phyloP scores from a whole-genome alignment of 1,284 basidiomycete genomes.

The Lignosus rhinocerotis region DNA sequence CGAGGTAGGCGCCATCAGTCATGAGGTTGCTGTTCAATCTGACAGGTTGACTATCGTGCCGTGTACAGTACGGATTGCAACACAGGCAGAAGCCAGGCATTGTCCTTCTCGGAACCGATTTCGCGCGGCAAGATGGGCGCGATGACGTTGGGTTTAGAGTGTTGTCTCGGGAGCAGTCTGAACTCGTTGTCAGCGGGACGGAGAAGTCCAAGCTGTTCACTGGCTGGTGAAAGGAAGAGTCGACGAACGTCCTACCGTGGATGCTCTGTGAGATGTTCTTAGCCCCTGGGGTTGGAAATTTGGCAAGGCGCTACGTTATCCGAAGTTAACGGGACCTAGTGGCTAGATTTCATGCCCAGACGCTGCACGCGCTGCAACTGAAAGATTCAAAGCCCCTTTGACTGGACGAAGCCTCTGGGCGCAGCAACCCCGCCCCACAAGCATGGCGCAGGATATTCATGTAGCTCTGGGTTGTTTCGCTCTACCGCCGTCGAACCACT shows the following conservation, averaged over 20 bases:
- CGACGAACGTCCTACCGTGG: too few relatives aligned
- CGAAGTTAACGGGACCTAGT: neutral
- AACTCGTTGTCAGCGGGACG: slow-evolving; percentile 22
- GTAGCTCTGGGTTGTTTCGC: neutral
- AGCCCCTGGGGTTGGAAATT: too few relatives aligned
- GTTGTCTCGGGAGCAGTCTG: slow-evolving; percentile 16
- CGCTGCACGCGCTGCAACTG: neutral
- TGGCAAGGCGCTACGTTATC: neutral
- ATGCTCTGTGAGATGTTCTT: too few relatives aligned
- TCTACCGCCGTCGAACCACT: neutral
- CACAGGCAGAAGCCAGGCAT: slow-evolving; percentile 18
- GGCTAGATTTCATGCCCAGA: neutral
- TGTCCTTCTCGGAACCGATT: slow-evolving; percentile 9
- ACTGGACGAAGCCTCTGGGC: neutral
- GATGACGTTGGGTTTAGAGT: slow-evolving; percentile 27
- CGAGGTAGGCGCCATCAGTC: slow-evolving; percentile 18
- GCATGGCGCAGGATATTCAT: neutral
- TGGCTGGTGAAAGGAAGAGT: slow-evolving; percentile 20
- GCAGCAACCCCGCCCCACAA: neutral
- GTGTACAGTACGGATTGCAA: slow-evolving; percentile 17
- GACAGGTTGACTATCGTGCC: neutral
- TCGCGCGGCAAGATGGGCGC: slow-evolving; percentile 20
- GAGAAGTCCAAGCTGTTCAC: slow-evolving; percentile 27
- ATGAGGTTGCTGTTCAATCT: neutral
- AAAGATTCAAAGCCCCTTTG: neutral